These are phyloP conservation scores for Chytriomyces hyalinus DNA, from an alignment of 192 early-diverging fungal genomes.

Conservation along the genomic window DNA sequence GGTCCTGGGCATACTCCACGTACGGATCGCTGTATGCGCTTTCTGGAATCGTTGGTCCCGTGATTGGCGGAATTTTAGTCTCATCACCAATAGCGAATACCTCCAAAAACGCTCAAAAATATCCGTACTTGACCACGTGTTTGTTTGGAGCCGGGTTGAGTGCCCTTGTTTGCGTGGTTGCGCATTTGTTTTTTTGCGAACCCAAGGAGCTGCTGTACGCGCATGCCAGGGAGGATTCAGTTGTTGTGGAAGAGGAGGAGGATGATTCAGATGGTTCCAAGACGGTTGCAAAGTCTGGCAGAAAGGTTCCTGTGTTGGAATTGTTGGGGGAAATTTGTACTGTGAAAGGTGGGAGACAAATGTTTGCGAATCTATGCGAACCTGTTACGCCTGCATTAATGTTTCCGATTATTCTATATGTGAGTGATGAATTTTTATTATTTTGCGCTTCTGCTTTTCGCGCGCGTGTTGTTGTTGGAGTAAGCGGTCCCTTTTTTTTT, in stretches of 20 bases:
- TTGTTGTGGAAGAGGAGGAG: not conserved
- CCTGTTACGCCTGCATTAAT: constrained; percentile 26
- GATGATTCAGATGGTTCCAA: not conserved
- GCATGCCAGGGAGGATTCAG: not conserved
- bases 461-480: not conserved
- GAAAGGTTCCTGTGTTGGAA: no score
- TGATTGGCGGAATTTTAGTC: constrained; percentile 32
- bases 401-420: constrained; percentile 38
- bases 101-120: not conserved
- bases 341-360: not conserved
- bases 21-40: constrained; percentile 52
- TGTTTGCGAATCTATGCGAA: constrained; percentile 3
- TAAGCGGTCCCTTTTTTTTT: not conserved
- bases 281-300: not conserved
- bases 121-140: constrained; percentile 36
- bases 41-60: constrained; percentile 29
- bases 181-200: constrained; percentile 18
- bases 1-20: constrained; percentile 53
- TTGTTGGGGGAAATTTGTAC: no score
- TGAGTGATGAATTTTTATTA: not conserved
- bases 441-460: not conserved
- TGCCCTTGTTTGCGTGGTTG: not conserved
- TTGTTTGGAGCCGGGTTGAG: constrained; percentile 26
- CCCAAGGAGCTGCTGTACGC: constrained; percentile 13
- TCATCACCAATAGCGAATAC: not conserved